Percentiles rank a stretch among this genome's conserved stretches.
These are phyloP conservation scores for Naganishia vishniacii DNA, from an alignment of 768 basidiomycete species.

Conservation along the genomic window DNA sequence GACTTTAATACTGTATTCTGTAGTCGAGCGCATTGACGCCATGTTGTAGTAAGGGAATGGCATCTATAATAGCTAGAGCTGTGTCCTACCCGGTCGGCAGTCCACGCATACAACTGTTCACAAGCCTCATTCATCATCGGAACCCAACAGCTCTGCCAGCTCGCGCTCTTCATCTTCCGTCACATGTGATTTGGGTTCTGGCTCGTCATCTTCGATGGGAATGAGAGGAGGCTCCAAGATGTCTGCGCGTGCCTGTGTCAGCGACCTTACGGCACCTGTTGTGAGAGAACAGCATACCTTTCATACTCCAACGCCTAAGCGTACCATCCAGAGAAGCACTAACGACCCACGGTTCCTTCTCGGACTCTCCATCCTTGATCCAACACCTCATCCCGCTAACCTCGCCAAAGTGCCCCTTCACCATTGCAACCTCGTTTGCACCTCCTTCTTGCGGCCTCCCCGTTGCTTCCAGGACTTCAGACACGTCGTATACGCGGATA, in stretches of 20 bases:
- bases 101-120: neutral
- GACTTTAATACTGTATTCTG: neutral
- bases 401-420: conserved; percentile 88
- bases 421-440: conserved; percentile 31
- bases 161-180: conserved; percentile 88
- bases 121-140: conserved; percentile 10
- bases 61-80: no score
- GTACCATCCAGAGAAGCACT: conserved; percentile 82
- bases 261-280: neutral
- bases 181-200: conserved; percentile 51
- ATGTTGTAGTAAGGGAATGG: no score
- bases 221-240: conserved; percentile 39
- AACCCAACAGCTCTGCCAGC: conserved; percentile 67
- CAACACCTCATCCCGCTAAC: conserved; percentile 71
- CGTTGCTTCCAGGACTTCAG: conserved; percentile 55
- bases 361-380: conserved; percentile 55
- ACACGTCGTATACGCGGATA: conserved; percentile 73
- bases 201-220: conserved; percentile 32
- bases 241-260: conserved; percentile 22
- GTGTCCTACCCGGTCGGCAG: no score
- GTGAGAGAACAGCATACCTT: conserved; percentile 52
- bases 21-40: no score
- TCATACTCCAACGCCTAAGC: conserved; percentile 73
- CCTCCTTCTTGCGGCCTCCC: neutral
- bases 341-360: conserved; percentile 73